phyloP scores from a whole-genome alignment of 208 protist genomes.

The Vickermania ingenoplastis region DNA sequence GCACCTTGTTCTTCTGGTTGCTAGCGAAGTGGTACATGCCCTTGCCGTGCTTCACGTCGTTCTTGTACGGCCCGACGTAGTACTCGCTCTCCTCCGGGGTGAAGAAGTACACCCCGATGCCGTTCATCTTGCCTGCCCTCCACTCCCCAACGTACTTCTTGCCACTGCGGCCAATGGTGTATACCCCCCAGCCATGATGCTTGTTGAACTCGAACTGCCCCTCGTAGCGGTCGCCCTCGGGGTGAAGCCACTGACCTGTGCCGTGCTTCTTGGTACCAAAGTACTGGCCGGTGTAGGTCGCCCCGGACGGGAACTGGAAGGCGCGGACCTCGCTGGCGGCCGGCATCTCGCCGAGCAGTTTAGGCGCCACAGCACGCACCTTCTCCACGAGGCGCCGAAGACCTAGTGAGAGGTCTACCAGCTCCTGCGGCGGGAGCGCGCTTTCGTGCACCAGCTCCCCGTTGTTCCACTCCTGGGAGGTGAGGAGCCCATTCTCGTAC shows the following conservation, averaged over 20 bases:
- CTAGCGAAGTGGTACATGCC: conserved; percentile 84
- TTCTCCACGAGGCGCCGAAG: conserved; percentile 29
- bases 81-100: conserved; percentile 82
- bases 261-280: conserved; percentile 85
- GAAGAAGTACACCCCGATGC: conserved; percentile 86
- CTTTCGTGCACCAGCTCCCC: conserved; percentile 47
- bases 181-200: conserved; percentile 87
- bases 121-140: conserved; percentile 82
- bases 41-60: conserved; percentile 77
- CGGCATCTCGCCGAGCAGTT: conserved; percentile 42
- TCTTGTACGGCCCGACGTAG: conserved; percentile 71
- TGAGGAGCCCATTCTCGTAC: conserved; percentile 79
- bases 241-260: conserved; percentile 78
- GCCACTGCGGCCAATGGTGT: conserved; percentile 74
- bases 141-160: conserved; percentile 85
- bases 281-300: conserved; percentile 83
- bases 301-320: conserved; percentile 84
- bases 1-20: conserved; percentile 49
- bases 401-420: conserved; percentile 34
- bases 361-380: conserved; percentile 53
- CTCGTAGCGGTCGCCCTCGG: conserved; percentile 84
- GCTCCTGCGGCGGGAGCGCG: conserved; percentile 52
- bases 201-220: conserved; percentile 82
- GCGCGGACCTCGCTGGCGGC: conserved; percentile 55
- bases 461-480: conserved; percentile 64